phyloP scores from a whole-genome alignment of 345 rosid genomes.

The Syzygium aqueum region DNA sequence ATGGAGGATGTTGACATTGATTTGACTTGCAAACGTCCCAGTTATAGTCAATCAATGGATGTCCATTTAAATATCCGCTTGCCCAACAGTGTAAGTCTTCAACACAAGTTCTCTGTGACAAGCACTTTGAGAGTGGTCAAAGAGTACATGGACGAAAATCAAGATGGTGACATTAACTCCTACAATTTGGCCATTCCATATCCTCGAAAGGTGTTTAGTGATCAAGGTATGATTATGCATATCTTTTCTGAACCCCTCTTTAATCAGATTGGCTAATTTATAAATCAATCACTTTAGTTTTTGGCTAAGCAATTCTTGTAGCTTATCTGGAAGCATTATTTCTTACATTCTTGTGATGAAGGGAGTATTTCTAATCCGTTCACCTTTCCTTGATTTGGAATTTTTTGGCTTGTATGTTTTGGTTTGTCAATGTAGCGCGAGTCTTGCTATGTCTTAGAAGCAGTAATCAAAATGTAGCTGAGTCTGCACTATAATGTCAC shows the following conservation, averaged over 20 bases:
- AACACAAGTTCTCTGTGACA: conserved; percentile 56
- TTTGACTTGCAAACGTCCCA: background rate
- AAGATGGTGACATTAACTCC: conserved; percentile 26
- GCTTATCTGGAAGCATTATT: background rate
- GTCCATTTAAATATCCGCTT: conserved; percentile 67
- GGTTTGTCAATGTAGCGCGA: background rate
- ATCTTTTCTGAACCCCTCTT: background rate
- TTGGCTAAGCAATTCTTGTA: background rate
- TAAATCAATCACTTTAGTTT: background rate
- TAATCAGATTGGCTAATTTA: background rate
- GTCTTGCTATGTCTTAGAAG: background rate
- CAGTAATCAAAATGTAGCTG: background rate
- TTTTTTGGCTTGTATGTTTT: background rate
- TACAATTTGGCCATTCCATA: conserved; percentile 85
- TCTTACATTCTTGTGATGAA: background rate
- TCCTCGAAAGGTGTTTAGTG: conserved; percentile 71
- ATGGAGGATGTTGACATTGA: conserved; percentile 8
- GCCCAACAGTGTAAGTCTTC: conserved; percentile 58
- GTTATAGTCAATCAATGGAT: conserved; percentile 28
- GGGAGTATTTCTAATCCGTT: background rate
- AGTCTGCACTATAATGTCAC: background rate
- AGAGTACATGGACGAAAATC: conserved; percentile 64
- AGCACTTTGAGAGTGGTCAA: conserved; percentile 51
- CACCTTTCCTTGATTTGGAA: background rate
- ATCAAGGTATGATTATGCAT: conserved; percentile 44